A percentile compares a stretch with the other conserved stretches of the same genome.
phyloP scores from a whole-genome alignment of 2,329 filamentous ascomycete species.

The Pseudogymnoascus sp. region DNA sequence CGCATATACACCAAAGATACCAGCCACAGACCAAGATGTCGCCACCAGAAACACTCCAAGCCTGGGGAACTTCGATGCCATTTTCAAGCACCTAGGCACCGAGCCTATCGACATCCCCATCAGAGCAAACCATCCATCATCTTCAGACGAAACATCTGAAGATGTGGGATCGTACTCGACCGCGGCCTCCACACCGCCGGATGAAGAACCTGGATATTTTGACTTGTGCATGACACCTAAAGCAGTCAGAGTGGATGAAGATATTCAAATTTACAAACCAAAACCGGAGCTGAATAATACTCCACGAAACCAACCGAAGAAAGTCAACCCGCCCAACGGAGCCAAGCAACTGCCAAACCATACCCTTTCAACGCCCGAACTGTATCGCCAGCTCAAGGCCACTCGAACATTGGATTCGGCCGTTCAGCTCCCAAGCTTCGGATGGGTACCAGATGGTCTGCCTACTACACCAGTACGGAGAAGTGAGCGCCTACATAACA shows the following conservation, averaged over 20 bases:
- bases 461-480: not conserved
- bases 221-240: not conserved
- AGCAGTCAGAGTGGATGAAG: not conserved
- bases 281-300: not conserved
- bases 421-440: not conserved
- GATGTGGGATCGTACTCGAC: conserved; percentile 6
- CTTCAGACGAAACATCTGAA: not conserved
- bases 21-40: not conserved
- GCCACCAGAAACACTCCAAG: not conserved
- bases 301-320: not conserved
- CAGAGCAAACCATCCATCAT: not conserved
- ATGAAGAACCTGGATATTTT: not conserved
- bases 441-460: not conserved
- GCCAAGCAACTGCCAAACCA: not conserved
- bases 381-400: not conserved
- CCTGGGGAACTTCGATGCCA: conserved; percentile 6
- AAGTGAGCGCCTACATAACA: not conserved
- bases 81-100: conserved; percentile 3
- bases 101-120: not conserved
- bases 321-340: not conserved
- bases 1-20: not conserved
- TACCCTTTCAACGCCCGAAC: not conserved
- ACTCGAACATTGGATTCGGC: not conserved
- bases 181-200: not conserved
- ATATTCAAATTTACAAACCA: not conserved